Evolutionary conservation across 2,329 filamentous ascomycete genomes (phyloP), one percentile per base, ranked within the genome.

Genomic region (Nemania diffusa): DNA sequence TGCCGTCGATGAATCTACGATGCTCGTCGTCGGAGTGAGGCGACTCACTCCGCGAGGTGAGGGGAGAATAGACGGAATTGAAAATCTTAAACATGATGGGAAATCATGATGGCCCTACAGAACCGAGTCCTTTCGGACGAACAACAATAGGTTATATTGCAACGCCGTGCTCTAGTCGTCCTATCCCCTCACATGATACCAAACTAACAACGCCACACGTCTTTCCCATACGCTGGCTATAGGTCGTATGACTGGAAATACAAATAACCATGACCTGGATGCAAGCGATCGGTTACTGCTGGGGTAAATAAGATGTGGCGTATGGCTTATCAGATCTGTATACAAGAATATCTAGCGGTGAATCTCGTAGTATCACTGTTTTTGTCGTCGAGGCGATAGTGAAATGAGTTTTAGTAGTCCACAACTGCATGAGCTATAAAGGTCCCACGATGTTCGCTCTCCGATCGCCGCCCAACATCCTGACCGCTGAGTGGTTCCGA

Each of bases 21-120:
- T 53, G 27, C 22, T 59, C 62, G 9, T 64, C 62, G 27, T 55
- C 48, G 22, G 55, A 53, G 22, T 37, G 50, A 55, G 50, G 22
- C 1, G 56, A 59, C 13, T 58, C 48, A 26, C 62, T 48, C 53
- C 53, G 61, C 44, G 53, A 57, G 20, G 6, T 22, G n/a, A 58
- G 32, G 17, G 46, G 56, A 6, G 55, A 37, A 50, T 59, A 58
- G 15, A 37, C 46, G 37, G 48, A 37, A 27, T 26, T 42, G 27
- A 59, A 59, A 26, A 64, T 22, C 24, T 58, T 53, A n/a, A 64
- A 59, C 62, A 64, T 64, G 27, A 17, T 64, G 48, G 62, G 34
- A 50, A 27, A 27, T 55, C 13, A 22, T 46, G 22, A 29, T 5
- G 22, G 37, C 48, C 26, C 34, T 42, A 61, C 9, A 32, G 22